Base-by-base conservation (phyloP, 1,284 basidiomycete genomes). In the Mycena sp. region DNA sequence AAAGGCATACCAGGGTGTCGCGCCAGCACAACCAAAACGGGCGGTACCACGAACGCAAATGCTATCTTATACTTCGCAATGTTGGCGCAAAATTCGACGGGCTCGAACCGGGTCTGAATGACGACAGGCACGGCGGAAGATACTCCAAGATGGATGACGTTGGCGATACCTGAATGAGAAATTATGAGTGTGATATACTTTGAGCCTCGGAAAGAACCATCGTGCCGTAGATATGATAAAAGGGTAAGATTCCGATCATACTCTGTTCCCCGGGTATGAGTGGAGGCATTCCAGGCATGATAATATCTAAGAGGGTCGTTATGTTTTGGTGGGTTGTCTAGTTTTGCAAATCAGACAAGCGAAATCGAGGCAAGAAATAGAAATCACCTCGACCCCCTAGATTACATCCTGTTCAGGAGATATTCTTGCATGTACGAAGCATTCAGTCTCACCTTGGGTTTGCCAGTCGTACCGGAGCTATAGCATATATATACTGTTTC, bases 81-180 rank as follows among this genome's bases (percentile, higher is more conserved):
- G 53, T 84, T 81, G 21, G 80, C 80, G 72, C 92, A 90, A 69
- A 93, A 94, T 29, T 83, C 77, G 11, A 83, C 80, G 2, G 94
- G 87, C 64, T 95, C 90, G 74, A 95, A 96, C 14, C 85, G 85
- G 0, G 87, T 81, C 72, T 93, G 84, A 50, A 97, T 75, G 40
- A 94, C 83, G 4, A 89, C 80, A 0, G 90, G 84, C 0, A 84
- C 75, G 1, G 90, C 90, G 9, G 77, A 72, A 4, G 80, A 77
- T 56, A 94, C 74, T 0, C 90, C 86, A 62, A 87, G 85, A 52
- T 88, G 82, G 1, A 95, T 69, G 5, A 89, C 14, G 14, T 60
- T 75, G 57, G 86, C 86, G 46, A 85, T 76, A 3, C 83, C 61
- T 81, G 87, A 84, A 56, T 40, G 65, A 55, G 28, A 32, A n/a